Evolutionary conservation across 2,329 filamentous ascomycete genomes (phyloP), one percentile per base, ranked within the genome.

Genomic region (Fusarium scirpi): DNA sequence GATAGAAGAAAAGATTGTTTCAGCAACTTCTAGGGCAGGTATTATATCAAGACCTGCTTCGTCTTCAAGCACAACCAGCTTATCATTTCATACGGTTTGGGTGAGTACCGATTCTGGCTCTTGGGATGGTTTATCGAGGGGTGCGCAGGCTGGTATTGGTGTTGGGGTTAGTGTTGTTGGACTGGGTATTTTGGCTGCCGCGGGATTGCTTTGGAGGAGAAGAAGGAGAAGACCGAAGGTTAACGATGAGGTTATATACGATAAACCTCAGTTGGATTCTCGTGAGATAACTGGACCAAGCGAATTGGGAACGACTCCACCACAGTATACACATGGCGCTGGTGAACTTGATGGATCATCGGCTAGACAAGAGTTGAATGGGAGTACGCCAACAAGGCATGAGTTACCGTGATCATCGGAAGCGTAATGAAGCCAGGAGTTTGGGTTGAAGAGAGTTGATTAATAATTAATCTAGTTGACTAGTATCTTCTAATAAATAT

Each of bases 131-230:
- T 10, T 64, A 12, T 64, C 48, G 2, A 57, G 20, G 0, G 61
- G 58, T 2, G 61, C 44, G 0, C 45, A 57, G 13, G 58, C 49
- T 22, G 58, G 49, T 0, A 64, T 64, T 3, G 61, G 58, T 2
- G 18, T 29, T 2, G 58, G 48, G 4, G 61, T 63, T 1, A 41
- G 38, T 3, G 43, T 57, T 6, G 15, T 24, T 5, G 48, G 29
- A 4, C 30, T 64, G 2, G 29, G 9, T 0, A 24, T 63, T 1
- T 12, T 63, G 0, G 49, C 18, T 8, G 38, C 30, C 2, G 61
- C 29, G 1, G 8, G 38, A 6, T 63, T 27, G 3, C 49, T 64
- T 3, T 49, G 44, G 61, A 32, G 38, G 61, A 32, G 38, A 18
- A 12, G 58, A 57, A 44, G 58, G 6, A 10, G 2, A 6, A 48